Base-by-base conservation (phyloP, 2,329 filamentous ascomycete genomes). In the Colletotrichum sp. region DNA sequence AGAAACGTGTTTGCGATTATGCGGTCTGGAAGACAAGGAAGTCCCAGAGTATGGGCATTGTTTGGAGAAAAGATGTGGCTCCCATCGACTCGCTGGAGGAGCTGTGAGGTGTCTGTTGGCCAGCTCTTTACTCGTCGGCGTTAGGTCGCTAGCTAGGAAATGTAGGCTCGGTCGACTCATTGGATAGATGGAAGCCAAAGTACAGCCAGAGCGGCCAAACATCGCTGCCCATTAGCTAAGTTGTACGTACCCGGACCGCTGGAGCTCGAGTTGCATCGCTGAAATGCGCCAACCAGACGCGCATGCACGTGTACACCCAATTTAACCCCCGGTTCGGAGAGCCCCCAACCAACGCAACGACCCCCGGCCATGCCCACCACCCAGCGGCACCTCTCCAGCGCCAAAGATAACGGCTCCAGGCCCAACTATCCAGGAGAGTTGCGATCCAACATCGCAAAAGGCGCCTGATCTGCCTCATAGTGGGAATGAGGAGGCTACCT, bases 401-500 rank as follows among this genome's bases (percentile, higher is more conserved):
- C 72, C 68, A 73, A 63, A 75, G 69, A 76, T 70, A 74, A 77
- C 74, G 76, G 74, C 74, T 48, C 52, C 64, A 76, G 77, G 72
- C 77, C 72, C 75, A 68, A 57, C 61, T 30, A 74, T 72, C 60
- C 57, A 69, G 75, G 71, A 74, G 64, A 61, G 63, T 71, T 78
- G 77, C 77, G 77, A 78, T 78, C 76, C 75, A 77, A 66, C 75
- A 76, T 78, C 77, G 77, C 77, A 76, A 68, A 74, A 76, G 72
- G 75, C 77, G 73, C 73, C 68, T 72, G 69, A 73, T 77, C 66
- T 63, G 71, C 81, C 82, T 80, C 79, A 78, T 79, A 82, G 83
- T 82, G 83, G 86, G 86, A 82, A 88, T 88, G 86, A 87, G 85
- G 83, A 86, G 83, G 82, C 79, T 84, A 84, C 79, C 81, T 81